Conservation (phyloP, 2,329 filamentous ascomycete species). For the Neofusicoccum sp. region DNA sequence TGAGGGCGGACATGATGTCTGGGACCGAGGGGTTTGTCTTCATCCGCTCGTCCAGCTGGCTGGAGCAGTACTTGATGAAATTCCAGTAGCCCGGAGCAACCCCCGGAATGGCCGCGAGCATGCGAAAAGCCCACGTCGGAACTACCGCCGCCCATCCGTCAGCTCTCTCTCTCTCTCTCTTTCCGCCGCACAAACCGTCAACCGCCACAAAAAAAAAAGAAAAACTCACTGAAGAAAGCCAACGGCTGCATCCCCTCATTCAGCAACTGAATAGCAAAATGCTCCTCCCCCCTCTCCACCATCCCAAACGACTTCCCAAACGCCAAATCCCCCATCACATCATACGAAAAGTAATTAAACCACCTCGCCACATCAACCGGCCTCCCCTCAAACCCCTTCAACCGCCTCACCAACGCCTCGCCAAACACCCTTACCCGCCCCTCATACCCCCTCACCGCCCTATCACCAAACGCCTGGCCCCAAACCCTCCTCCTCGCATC, state of each 20-base stretch:
- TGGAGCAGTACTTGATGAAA: constrained; percentile 36
- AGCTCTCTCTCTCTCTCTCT: not conserved
- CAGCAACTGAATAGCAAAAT: constrained; percentile 34
- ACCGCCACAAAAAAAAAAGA: not conserved
- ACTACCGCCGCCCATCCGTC: not conserved
- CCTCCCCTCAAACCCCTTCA: constrained; percentile 29
- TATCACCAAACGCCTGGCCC: constrained; percentile 37
- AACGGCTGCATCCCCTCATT: constrained; percentile 8
- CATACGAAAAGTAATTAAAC: constrained; percentile 49
- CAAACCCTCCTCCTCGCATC: constrained; percentile 35
- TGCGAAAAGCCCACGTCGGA: constrained; percentile 37
- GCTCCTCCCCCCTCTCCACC: constrained; percentile 31
- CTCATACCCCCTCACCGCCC: constrained; percentile 14
- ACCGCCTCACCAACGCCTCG: not conserved
- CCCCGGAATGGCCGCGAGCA: constrained; percentile 36
- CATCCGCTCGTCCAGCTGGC: constrained; percentile 30
- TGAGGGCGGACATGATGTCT: constrained; percentile 11
- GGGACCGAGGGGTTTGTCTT: not conserved
- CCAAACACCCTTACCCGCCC: not conserved
- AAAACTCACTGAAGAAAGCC: not conserved
- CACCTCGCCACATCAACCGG: constrained; percentile 34
- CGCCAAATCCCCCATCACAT: constrained; percentile 54
- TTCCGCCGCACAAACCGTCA: not conserved
- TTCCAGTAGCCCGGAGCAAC: constrained; percentile 31
- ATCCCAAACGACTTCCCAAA: constrained; percentile 48